These are phyloP conservation scores for Pichia scutulata DNA, from an alignment of 805 yeast genomes.

Conservation along the genomic window DNA sequence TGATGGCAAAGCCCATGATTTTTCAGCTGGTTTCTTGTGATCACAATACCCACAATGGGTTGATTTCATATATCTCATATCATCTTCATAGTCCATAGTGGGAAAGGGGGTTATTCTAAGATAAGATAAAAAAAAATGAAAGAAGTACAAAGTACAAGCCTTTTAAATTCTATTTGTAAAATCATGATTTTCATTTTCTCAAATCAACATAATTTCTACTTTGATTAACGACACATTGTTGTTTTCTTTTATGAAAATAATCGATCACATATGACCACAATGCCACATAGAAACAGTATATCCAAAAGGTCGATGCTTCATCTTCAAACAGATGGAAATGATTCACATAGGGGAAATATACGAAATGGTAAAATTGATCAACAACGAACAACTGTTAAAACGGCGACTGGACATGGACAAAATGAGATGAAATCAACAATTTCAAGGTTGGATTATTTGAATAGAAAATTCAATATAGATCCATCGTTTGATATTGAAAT, in stretches of 20 bases:
- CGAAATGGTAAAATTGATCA: neutral
- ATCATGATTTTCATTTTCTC: neutral
- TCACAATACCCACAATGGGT: slow-evolving; percentile 71
- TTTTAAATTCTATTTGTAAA: too few species aligned
- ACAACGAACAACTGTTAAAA: neutral
- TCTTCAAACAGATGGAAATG: neutral
- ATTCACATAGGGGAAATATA: neutral
- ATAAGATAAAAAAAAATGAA: too few species aligned
- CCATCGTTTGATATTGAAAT: slow-evolving; percentile 9
- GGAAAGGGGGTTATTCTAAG: neutral
- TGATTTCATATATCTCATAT: slow-evolving; percentile 28
- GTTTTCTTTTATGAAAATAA: neutral
- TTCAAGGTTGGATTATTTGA: slow-evolving; percentile 3
- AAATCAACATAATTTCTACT: neutral
- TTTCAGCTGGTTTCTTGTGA: slow-evolving; percentile 20
- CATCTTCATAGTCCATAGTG: neutral
- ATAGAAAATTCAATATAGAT: slow-evolving; percentile 4
- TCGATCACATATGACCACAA: neutral
- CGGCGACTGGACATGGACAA: neutral
- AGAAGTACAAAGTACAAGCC: neutral
- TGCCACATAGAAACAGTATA: slow-evolving; percentile 4
- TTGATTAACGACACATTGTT: neutral
- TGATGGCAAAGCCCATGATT: slow-evolving; percentile 26
- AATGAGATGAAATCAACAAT: neutral
- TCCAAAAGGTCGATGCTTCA: slow-evolving; percentile 3